Percentiles rank a stretch among this genome's conserved stretches.
phyloP scores from a whole-genome alignment of 1,139 yeast species.

The Blastobotrys indianensis region DNA sequence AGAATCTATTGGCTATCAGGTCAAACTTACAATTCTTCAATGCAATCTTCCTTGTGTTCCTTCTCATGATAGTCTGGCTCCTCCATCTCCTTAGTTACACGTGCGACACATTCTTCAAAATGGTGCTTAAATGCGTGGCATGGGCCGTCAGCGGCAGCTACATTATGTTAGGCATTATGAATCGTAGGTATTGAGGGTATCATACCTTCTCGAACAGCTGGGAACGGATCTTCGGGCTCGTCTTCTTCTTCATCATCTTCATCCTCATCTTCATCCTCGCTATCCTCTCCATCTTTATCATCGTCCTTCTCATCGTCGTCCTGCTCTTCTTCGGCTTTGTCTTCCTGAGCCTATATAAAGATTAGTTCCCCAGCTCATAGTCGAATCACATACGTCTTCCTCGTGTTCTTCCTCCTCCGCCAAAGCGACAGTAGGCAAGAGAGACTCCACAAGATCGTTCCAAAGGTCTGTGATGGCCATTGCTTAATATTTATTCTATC shows the following conservation, averaged over 20 bases:
- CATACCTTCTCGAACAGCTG: constrained; percentile 29
- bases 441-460: constrained; percentile 70
- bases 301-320: constrained; percentile 37
- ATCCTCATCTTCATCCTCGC: constrained; percentile 40
- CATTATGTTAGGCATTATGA: constrained; percentile 4
- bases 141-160: constrained; percentile 48
- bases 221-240: constrained; percentile 37
- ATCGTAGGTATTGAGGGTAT: neutral
- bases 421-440: constrained; percentile 73
- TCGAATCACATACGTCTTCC: constrained; percentile 8
- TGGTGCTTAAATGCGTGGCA: constrained; percentile 81
- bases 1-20: no score
- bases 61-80: constrained; percentile 74
- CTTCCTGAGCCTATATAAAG: constrained; percentile 15
- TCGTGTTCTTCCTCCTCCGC: constrained; percentile 65
- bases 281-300: constrained; percentile 39
- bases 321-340: constrained; percentile 37
- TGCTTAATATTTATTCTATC: constrained; percentile 11
- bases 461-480: constrained; percentile 53
- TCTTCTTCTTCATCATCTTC: constrained; percentile 49
- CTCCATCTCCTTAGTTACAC: constrained; percentile 83
- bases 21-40: constrained; percentile 64
- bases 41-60: constrained; percentile 91
- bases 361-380: neutral
- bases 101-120: constrained; percentile 89